Base-by-base conservation (phyloP, 2,329 filamentous ascomycete species). In the Trichoderma sp. region DNA sequence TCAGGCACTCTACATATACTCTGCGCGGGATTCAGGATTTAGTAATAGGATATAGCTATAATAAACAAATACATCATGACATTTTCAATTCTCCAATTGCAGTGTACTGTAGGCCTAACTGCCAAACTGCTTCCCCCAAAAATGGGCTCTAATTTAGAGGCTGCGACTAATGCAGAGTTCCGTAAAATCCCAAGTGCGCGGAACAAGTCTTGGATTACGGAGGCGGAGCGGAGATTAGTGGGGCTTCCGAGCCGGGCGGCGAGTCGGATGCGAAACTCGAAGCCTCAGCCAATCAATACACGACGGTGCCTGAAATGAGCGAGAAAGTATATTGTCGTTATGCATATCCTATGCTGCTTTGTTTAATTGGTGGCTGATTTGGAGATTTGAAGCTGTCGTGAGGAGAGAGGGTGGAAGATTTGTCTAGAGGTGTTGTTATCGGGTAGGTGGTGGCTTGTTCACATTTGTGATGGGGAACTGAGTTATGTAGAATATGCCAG, bases 221-320 rank as follows among this genome's bases (percentile, higher is more conserved):
- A 36, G 34, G 47, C 66, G 36, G 53, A 51, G n/a, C 26, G 66
- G 56, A 67, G 64, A 58, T 43, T 39, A 66, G 64, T 69, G 66
- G 66, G 21, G 66, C 66, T 26, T 69, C 36, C 21, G 34, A n/a
- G 56, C 21, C 56, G 18, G 12, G 18, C 18, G 56, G 30, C 66
- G 66, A 60, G 24, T 43, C 26, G n/a, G 36, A 43, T 51, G 63
- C 15, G n/a, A 24, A 69, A 43, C 5, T 26, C 3, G 24, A 7
- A 30, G n/a, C 24, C 39, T 51, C 66, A 61, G 36, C 66, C 66
- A 69, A 69, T 69, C 66, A 61, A 34, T 26, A 11, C 8, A 34
- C 32, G 24, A 43, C 11, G 24, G 64, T 58, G 34, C 64, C 64
- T 67, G 53, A 43, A 43, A 21, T 15, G 30, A 15, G 28, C 11